Conservation (phyloP, 2,329 filamentous ascomycete species). For the Alternaria conjuncta region DNA sequence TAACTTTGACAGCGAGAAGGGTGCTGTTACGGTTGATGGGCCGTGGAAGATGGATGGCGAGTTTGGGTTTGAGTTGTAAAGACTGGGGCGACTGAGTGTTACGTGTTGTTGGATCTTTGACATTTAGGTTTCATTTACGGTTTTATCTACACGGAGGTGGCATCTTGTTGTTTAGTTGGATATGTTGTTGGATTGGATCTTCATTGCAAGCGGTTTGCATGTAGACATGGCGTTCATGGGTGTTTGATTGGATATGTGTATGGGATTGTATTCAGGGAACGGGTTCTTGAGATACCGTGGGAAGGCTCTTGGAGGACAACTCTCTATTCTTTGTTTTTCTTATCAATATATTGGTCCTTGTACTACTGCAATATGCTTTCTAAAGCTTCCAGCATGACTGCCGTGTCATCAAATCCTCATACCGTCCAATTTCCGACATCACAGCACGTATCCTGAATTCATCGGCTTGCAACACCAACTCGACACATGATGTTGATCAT, state of each 20-base stretch:
- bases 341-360: neutral
- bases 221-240: neutral
- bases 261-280: neutral
- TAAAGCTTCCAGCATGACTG: neutral
- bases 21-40: conserved; percentile 31
- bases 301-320: neutral
- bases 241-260: neutral
- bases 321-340: neutral
- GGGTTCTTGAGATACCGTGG: neutral
- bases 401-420: neutral
- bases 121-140: neutral
- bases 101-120: neutral
- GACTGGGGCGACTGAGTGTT: neutral
- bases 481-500: neutral
- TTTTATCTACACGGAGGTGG: neutral
- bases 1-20: conserved; percentile 17
- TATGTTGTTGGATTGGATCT: neutral
- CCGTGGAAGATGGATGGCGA: conserved; percentile 35
- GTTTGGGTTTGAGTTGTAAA: conserved; percentile 29
- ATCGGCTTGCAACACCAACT: neutral
- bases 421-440: neutral
- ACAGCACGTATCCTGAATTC: neutral
- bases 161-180: neutral
- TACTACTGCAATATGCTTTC: neutral
- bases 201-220: neutral